These are phyloP conservation scores for Wickerhamiella azymoides DNA, from an alignment of 805 yeast genomes.

Conservation along the genomic window DNA sequence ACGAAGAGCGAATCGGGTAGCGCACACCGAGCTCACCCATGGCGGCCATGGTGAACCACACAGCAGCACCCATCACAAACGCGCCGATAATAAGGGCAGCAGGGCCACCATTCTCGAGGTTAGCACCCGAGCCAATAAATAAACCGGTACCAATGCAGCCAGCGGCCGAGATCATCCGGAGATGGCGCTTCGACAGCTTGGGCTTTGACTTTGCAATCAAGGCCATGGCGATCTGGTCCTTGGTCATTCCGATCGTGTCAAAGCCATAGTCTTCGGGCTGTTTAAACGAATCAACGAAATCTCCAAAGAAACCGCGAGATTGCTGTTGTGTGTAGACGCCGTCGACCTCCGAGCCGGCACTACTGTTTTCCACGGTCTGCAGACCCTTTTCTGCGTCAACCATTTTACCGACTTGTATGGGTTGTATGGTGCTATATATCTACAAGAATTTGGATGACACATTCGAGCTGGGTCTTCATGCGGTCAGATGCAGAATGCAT, in stretches of 20 bases:
- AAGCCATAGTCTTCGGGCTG: conserved; percentile 15
- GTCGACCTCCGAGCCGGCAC: not conserved
- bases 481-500: not conserved
- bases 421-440: too few relatives aligned
- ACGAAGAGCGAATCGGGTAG: conserved; percentile 52
- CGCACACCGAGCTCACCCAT: conserved; percentile 58
- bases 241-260: conserved; percentile 12
- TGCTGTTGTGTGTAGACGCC: not conserved
- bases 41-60: conserved; percentile 53
- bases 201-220: conserved; percentile 31
- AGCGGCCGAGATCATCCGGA: conserved; percentile 66
- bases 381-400: not conserved
- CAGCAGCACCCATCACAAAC: conserved; percentile 54
- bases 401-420: too few relatives aligned
- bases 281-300: conserved; percentile 10
- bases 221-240: conserved; percentile 18
- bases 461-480: not conserved
- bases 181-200: conserved; percentile 32
- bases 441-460: not conserved
- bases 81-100: conserved; percentile 45
- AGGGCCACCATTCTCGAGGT: conserved; percentile 57
- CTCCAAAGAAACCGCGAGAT: not conserved
- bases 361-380: not conserved
- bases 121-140: conserved; percentile 61
- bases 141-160: conserved; percentile 77